phyloP scores from a whole-genome alignment of 371 early-diverging fungal species.

The Mucor mucedo region DNA sequence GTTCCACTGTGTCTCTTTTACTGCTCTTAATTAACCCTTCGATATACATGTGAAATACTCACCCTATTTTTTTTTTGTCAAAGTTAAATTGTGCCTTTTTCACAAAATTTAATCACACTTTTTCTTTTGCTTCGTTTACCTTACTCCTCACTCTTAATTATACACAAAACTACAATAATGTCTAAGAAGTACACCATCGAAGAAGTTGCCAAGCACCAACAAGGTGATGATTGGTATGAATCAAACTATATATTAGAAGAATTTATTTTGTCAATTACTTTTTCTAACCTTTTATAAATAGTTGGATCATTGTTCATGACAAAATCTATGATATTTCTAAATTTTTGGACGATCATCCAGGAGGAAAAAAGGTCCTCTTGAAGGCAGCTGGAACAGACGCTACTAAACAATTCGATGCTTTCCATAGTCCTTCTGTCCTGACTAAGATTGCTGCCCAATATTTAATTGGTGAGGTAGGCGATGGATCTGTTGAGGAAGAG shows the following conservation, averaged over 20 bases:
- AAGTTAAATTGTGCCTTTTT: neutral
- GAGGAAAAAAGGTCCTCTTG: slow-evolving; percentile 71
- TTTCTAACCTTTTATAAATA: neutral
- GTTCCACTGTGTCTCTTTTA: neutral
- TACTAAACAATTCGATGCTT: slow-evolving; percentile 85
- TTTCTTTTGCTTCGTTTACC: neutral
- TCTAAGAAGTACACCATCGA: slow-evolving; percentile 59
- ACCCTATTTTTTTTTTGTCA: slow-evolving; percentile 7
- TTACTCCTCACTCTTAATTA: slow-evolving; percentile 9
- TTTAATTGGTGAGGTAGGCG: slow-evolving; percentile 21
- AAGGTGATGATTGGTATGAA: slow-evolving; percentile 68
- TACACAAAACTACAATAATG: neutral
- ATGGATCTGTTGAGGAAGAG: slow-evolving; percentile 9
- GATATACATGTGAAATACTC: slow-evolving; percentile 27
- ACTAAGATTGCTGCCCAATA: slow-evolving; percentile 12
- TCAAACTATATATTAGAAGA: no score
- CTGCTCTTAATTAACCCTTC: neutral
- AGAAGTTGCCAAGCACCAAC: slow-evolving; percentile 78
- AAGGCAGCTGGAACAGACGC: slow-evolving; percentile 90
- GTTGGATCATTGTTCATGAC: slow-evolving; percentile 85
- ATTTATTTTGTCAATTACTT: neutral
- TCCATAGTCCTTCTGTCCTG: slow-evolving; percentile 72
- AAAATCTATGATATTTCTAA: slow-evolving; percentile 84
- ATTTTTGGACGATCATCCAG: slow-evolving; percentile 69
- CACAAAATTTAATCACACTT: neutral